phyloP scores from a whole-genome alignment of 352 stramenopile genomes.

The Blastocystis sp. region DNA sequence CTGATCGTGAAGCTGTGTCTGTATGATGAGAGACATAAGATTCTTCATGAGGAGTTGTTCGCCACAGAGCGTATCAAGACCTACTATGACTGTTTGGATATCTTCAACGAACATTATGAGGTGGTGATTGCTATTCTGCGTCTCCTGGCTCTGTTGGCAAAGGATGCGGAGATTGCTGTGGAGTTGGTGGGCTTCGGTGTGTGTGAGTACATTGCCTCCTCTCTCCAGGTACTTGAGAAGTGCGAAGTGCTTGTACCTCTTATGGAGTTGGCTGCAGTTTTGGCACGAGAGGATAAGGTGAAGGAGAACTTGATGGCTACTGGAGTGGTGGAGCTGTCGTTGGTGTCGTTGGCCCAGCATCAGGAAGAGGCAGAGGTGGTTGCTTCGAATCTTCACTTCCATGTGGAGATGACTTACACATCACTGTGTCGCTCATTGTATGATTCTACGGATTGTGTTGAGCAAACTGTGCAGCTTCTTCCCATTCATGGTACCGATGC shows the following conservation, averaged over 20 bases:
- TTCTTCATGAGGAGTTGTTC: constrained; percentile 9
- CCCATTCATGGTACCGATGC: background rate
- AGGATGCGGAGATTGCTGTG: background rate
- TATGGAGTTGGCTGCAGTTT: constrained; percentile 26
- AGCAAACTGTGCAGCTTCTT: constrained; percentile 26
- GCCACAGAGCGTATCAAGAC: background rate
- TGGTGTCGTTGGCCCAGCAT: background rate
- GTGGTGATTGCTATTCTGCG: constrained; percentile 32
- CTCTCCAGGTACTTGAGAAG: background rate
- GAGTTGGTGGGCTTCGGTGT: constrained; percentile 8
- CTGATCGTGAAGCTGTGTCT: constrained; percentile 41
- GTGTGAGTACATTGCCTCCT: background rate
- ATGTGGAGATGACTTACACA: constrained; percentile 37
- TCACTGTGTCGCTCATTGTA: constrained; percentile 4
- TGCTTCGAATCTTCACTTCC: constrained; percentile 34
- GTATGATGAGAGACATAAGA: constrained; percentile 21
- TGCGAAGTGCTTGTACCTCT: background rate
- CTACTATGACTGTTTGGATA: constrained; percentile 41
- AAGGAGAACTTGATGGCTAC: constrained; percentile 27
- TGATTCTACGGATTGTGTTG: background rate
- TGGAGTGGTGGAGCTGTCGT: constrained; percentile 1
- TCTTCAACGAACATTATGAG: background rate
- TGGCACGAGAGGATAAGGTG: background rate
- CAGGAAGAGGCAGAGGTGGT: background rate
- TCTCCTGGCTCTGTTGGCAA: constrained; percentile 45